Conservation (phyloP, 2,329 filamentous ascomycete genomes). For the Apiospora sp. region DNA sequence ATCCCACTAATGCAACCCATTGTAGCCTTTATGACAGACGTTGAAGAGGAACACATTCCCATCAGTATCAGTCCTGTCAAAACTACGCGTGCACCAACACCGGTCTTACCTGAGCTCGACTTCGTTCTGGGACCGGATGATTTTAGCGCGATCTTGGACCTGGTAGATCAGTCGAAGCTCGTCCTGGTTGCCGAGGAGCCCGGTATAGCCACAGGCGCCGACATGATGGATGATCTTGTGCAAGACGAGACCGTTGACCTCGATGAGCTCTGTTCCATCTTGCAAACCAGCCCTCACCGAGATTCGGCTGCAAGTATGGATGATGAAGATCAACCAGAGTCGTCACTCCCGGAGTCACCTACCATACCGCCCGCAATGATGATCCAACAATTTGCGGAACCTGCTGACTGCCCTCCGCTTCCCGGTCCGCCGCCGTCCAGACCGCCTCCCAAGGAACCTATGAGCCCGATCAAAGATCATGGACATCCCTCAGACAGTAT, state of each 20-base stretch:
- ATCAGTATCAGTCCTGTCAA: neutral
- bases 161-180: conserved; percentile 6
- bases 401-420: neutral
- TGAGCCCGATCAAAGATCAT: neutral
- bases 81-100: neutral
- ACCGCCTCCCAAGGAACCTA: neutral
- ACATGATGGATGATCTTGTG: neutral
- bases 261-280: neutral
- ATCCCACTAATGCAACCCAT: neutral
- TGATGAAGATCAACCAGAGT: neutral
- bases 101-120: neutral
- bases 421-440: neutral
- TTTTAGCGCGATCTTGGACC: neutral
- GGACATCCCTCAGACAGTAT: neutral
- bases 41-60: neutral
- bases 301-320: neutral
- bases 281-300: neutral
- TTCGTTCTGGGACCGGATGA: conserved; percentile 10
- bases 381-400: neutral
- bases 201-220: neutral
- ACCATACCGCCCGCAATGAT: neutral
- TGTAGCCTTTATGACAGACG: neutral
- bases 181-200: conserved; percentile 11
- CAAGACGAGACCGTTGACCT: conserved; percentile 5
- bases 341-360: conserved; percentile 22